These are phyloP conservation scores for Suillus weaverae DNA, from an alignment of 768 basidiomycete species.

Conservation along the genomic window DNA sequence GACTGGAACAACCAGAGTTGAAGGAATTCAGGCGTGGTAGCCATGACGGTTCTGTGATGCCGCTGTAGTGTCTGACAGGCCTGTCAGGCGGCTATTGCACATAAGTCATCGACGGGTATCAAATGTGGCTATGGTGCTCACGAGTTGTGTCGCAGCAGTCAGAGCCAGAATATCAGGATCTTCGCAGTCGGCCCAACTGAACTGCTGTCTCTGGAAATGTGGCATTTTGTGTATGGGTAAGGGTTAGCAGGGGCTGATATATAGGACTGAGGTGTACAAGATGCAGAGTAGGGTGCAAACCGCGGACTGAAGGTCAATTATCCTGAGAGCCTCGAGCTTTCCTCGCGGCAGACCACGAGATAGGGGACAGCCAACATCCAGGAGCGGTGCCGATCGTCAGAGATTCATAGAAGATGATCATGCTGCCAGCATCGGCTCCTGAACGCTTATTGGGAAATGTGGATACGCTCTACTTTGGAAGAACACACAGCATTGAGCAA, in stretches of 20 bases:
- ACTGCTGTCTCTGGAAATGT: not conserved
- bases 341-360: constrained; percentile 6
- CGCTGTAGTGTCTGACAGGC: not conserved
- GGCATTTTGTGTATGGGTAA: not conserved
- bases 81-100: constrained; percentile 3
- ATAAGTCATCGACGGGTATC: not conserved
- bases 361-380: not conserved
- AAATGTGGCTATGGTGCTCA: not conserved
- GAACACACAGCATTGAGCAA: constrained; percentile 1
- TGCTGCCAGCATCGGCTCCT: not conserved
- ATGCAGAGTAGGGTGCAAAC: not conserved
- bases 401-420: constrained; percentile 3
- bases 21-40: constrained; percentile 5
- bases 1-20: not conserved
- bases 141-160: constrained; percentile 7
- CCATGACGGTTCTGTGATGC: constrained; percentile 4
- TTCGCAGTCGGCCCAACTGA: constrained; percentile 2
- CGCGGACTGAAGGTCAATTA: constrained; percentile 3
- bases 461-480: not conserved
- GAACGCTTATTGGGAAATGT: not conserved
- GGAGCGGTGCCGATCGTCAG: not conserved
- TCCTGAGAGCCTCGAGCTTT: constrained; percentile 5
- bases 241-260: not conserved
- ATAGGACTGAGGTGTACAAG: not conserved
- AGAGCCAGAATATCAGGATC: constrained; percentile 5